These are phyloP conservation scores for Colletotrichum limetticola DNA, from an alignment of 2,329 filamentous ascomycete species.

Conservation along the genomic window DNA sequence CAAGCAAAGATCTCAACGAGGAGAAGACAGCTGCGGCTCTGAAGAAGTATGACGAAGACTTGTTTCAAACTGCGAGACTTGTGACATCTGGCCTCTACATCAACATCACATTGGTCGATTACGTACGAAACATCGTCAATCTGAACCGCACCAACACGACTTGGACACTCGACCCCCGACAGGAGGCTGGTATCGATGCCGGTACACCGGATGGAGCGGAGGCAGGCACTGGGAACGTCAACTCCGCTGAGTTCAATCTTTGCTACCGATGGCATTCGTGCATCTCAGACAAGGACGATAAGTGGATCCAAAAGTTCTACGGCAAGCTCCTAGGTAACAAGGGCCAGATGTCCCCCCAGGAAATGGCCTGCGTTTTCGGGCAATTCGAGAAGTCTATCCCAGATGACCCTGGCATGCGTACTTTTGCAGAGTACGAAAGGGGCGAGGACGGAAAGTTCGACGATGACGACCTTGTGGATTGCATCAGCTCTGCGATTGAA, in stretches of 20 bases:
- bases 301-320: constrained; percentile 81
- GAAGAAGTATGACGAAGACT: constrained; percentile 79
- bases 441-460: constrained; percentile 74
- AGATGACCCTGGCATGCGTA: constrained; percentile 74
- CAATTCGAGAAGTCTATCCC: constrained; percentile 71
- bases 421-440: constrained; percentile 74
- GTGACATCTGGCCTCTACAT: constrained; percentile 81
- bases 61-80: constrained; percentile 83
- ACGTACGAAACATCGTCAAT: constrained; percentile 82
- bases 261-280: constrained; percentile 90
- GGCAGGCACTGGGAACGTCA: constrained; percentile 81
- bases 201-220: constrained; percentile 69
- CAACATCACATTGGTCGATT: constrained; percentile 82
- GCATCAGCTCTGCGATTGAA: constrained; percentile 76
- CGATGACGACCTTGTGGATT: constrained; percentile 81
- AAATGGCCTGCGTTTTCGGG: constrained; percentile 71
- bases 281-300: constrained; percentile 79
- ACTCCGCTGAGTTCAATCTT: constrained; percentile 90
- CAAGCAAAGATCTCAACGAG: constrained; percentile 57
- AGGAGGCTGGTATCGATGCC: constrained; percentile 68
- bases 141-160: constrained; percentile 76
- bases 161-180: constrained; percentile 77
- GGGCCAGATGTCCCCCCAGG: constrained; percentile 64
- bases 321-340: constrained; percentile 66
- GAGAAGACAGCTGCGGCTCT: constrained; percentile 64